Base-by-base conservation (phyloP, 2,329 filamentous ascomycete species). In the Trichoderma atroviride region DNA sequence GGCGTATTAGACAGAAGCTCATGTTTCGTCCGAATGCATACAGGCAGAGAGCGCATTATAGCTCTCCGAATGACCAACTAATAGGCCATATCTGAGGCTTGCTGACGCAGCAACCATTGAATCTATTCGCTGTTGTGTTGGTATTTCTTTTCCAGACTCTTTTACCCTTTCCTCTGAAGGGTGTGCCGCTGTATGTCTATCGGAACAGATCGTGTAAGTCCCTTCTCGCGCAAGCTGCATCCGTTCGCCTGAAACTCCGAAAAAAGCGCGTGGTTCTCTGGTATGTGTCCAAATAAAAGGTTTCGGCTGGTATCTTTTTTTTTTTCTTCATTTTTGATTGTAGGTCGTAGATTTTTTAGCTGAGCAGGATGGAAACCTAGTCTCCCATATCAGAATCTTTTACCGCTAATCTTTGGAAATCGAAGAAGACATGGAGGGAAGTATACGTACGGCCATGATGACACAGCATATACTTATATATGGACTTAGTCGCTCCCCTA, bases 381-480 rank as follows among this genome's bases (percentile, higher is more conserved):
- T 29, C 4, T 61, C 35, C 13, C 1, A 14, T n/a, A 52, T 70
- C n/a, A 70, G 64, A 22, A 68, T 22, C 10, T 10, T 6, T 9
- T n/a, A 9, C 5, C 22, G 31, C 3, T 3, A 47, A 19, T 27
- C 16, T 50, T 71, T 35, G 69, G 11, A 9, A 59, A 37, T 16
- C 31, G 37, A 50, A 43, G 19, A 43, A 4, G 19, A 9, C 11
- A 35, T 35, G 33, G 27, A 5, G 3, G 13, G 35, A 13, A 22
- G 11, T 33, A 79, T 33, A 79, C 85, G 71, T 80, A 97, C 96
- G 73, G 96, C 96, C 94, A 99, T 98, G 75, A 93, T 81, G 37
- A 97, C 85, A 79, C 95, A 98, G 79, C 93, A 96, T 78, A 98
- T 84, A 83, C 93, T 96, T 76, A 99, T 93, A 80, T 98, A 98